Percentiles rank a stretch among this genome's conserved stretches.
Evolutionary conservation across 805 yeast species (phyloP).

Genomic region (Candida montana): DNA sequence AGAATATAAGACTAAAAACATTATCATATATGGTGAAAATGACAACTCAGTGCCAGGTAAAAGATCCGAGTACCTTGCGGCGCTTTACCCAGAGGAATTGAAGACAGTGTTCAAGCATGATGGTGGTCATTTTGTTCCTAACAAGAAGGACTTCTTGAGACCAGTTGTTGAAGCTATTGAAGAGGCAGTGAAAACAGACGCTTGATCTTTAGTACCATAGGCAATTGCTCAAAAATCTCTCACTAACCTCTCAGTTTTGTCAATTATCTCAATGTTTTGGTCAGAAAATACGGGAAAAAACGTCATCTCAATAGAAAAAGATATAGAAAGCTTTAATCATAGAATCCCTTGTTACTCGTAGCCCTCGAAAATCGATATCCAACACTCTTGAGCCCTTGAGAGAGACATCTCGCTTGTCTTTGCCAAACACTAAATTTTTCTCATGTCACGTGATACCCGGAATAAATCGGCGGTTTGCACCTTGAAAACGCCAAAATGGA

Average conservation of each 20-base stretch:
- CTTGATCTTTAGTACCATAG: neutral
- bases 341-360: too few species aligned
- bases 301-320: too few species aligned
- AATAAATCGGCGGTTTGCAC: neutral
- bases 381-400: too few species aligned
- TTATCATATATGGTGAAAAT: slow-evolving; percentile 80
- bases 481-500: neutral
- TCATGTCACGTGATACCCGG: neutral
- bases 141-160: slow-evolving; percentile 54
- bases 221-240: too few species aligned
- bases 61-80: slow-evolving; percentile 57
- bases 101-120: slow-evolving; percentile 68
- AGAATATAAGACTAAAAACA: slow-evolving; percentile 35
- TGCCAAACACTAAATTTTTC: too few species aligned
- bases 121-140: slow-evolving; percentile 96
- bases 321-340: too few species aligned
- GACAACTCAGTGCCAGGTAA: slow-evolving; percentile 82
- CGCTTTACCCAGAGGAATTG: slow-evolving; percentile 42
- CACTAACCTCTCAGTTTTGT: too few species aligned
- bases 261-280: too few species aligned
- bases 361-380: too few species aligned
- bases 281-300: too few species aligned
- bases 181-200: neutral
- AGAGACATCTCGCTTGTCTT: too few species aligned
- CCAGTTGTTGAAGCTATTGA: slow-evolving; percentile 36